Evolutionary conservation across 164 flowering plant species (phyloP).

Genomic region (Vitis riparia): DNA sequence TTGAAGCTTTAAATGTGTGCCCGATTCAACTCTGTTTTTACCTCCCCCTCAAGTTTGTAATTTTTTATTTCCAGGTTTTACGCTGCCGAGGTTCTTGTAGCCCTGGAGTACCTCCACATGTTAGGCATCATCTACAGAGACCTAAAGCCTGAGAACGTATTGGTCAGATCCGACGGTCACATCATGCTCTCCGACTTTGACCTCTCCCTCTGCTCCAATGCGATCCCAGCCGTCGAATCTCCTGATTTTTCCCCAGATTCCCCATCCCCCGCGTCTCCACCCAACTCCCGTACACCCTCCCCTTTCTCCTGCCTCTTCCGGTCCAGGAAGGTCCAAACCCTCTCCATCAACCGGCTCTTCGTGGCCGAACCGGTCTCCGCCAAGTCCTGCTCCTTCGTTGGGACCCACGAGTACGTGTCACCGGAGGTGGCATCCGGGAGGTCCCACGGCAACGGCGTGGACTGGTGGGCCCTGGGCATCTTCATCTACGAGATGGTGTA

Average conservation of each 20-base stretch:
- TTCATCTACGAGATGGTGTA: conserved; percentile 86
- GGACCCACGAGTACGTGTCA: conserved; percentile 93
- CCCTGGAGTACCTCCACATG: conserved; percentile 89
- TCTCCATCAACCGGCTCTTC: conserved; percentile 43
- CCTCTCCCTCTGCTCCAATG: conserved; percentile 65
- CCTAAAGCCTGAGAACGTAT: conserved; percentile 81
- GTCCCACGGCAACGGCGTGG: conserved; percentile 86
- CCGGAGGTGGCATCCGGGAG: conserved; percentile 83
- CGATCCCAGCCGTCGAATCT: conserved; percentile 66
- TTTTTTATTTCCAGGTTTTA: conserved; percentile 57
- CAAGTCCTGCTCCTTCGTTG: conserved; percentile 80
- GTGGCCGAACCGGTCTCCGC: conserved; percentile 88
- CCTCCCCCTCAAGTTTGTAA: background rate
- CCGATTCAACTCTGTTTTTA: no score
- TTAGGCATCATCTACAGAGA: conserved; percentile 89
- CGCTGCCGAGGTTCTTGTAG: conserved; percentile 88
- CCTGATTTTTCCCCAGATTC: conserved; percentile 38
- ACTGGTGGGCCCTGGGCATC: conserved; percentile 94
- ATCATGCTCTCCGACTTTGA: conserved; percentile 94
- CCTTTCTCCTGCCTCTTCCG: conserved; percentile 50
- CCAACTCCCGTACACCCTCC: conserved; percentile 3
- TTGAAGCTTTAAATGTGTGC: no score
- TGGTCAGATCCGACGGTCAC: conserved; percentile 90
- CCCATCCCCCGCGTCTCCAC: conserved; percentile 14
- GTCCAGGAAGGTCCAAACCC: conserved; percentile 55